Evolutionary conservation across 768 basidiomycete species (phyloP), one percentile per base, ranked within the genome.

Genomic region (Tricholoma sp.): DNA sequence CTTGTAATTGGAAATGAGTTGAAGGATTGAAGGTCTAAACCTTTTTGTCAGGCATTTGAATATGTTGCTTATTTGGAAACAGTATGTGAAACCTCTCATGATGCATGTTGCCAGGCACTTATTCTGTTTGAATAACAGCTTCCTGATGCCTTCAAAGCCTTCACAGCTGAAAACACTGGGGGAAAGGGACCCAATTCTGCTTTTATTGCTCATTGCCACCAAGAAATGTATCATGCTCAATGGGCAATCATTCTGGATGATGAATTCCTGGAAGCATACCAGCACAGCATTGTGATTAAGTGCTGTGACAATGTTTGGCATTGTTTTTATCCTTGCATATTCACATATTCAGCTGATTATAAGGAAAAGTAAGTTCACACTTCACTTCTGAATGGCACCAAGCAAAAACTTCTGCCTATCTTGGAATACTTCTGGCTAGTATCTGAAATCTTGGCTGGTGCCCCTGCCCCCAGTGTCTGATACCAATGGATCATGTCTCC

Each of bases 1-100:
- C 44, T 70, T 5, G 66, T 51, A n/a, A 67, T 74, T 52, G 73
- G 72, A 0, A 68, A 66, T 51, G 57, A 66, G 24, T 24, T 4
- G 4, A 24, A 24, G 24, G 24, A 24, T 24, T 24, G 24, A 24
- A 24, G 24, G 24, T 24, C 24, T 24, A 24, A 24, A 24, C 24
- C 24, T 24, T 53, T 48, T 20, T 15, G 59, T 45, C 7, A 57
- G 52, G 24, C 56, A 60, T 20, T 63, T 50, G 45, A 71, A 33
- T 70, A 71, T 51, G 4, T 76, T 1, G 72, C 68, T 6, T 74
- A 57, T 33, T 18, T 57, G 32, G 18, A 48, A 29, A 73, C 55
- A 59, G 75, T 24, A 24, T 24, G 24, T 24, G 4, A 24, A 24
- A 24, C 24, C 24, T 24, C 24, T 24, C 24, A 24, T 24, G 24